phyloP scores from a whole-genome alignment of 768 basidiomycete species.

The Psilocybe sp. region DNA sequence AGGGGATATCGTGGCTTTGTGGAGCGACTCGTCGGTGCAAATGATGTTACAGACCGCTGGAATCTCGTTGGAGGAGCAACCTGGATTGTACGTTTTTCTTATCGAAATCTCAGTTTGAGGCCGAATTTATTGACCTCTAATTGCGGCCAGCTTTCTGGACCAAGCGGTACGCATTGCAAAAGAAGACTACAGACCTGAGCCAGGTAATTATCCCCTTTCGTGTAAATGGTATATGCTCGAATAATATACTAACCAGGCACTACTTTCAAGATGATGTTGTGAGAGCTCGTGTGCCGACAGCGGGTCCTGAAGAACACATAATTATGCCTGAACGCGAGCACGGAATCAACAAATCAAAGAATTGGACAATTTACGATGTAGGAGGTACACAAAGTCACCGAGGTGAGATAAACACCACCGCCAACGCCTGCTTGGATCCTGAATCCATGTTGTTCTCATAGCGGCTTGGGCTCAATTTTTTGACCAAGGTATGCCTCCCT shows the following conservation, averaged over 20 bases:
- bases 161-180: slow-evolving; percentile 49
- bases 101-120: not conserved
- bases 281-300: slow-evolving; percentile 59
- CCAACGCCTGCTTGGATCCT: not conserved
- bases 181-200: slow-evolving; percentile 48
- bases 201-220: slow-evolving; percentile 33
- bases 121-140: not conserved
- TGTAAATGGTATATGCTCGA: not conserved
- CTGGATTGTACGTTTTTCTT: slow-evolving; percentile 52
- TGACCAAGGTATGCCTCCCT: slow-evolving; percentile 47
- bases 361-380: slow-evolving; percentile 69
- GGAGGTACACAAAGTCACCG: slow-evolving; percentile 58
- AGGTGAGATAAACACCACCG: slow-evolving; percentile 30
- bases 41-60: slow-evolving; percentile 37
- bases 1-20: slow-evolving; percentile 52
- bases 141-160: slow-evolving; percentile 49
- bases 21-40: slow-evolving; percentile 47
- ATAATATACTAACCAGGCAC: not conserved
- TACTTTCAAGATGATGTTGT: slow-evolving; percentile 52
- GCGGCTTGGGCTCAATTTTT: slow-evolving; percentile 71
- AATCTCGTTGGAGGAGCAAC: slow-evolving; percentile 52
- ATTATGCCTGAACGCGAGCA: slow-evolving; percentile 49
- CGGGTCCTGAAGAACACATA: slow-evolving; percentile 63
- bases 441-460: slow-evolving; percentile 17
- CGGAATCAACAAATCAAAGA: slow-evolving; percentile 29